A percentile compares a stretch with the other conserved stretches of the same genome.
These are phyloP conservation scores for Neophaeococcomyces aloes DNA, from an alignment of 2,329 filamentous ascomycete genomes.

Conservation along the genomic window DNA sequence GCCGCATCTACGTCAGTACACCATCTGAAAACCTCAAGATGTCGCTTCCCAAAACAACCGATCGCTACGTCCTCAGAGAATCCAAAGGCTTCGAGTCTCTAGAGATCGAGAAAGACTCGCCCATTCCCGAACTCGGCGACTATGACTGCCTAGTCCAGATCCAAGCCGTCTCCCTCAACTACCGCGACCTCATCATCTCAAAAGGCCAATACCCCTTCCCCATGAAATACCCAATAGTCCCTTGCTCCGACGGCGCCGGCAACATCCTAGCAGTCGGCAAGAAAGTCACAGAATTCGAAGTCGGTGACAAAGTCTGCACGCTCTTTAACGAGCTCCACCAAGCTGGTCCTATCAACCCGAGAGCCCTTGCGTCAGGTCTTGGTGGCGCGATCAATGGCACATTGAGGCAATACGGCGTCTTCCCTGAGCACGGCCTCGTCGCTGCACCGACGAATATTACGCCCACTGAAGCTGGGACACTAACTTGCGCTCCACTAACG, in stretches of 20 bases:
- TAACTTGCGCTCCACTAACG: constrained; percentile 52
- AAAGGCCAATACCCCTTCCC: constrained; percentile 20
- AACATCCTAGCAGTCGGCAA: constrained; percentile 43
- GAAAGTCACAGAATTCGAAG: constrained; percentile 46
- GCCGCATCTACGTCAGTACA: not conserved
- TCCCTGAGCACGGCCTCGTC: constrained; percentile 59
- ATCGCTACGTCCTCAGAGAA: constrained; percentile 7
- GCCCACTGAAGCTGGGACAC: constrained; percentile 45
- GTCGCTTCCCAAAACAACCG: constrained; percentile 13
- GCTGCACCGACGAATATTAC: constrained; percentile 47
- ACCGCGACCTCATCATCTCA: constrained; percentile 39
- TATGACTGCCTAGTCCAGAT: constrained; percentile 62
- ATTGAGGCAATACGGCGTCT: constrained; percentile 56
- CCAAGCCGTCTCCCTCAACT: constrained; percentile 41
- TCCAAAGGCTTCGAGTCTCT: constrained; percentile 51
- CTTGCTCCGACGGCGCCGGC: constrained; percentile 35
- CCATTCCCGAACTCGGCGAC: constrained; percentile 54
- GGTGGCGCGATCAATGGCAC: constrained; percentile 59
- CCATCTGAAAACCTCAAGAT: constrained; percentile 1
- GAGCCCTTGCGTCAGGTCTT: constrained; percentile 44
- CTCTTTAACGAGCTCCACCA: constrained; percentile 50
- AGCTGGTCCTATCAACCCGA: constrained; percentile 36
- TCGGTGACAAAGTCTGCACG: constrained; percentile 48
- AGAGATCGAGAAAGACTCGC: constrained; percentile 41
- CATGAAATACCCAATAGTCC: constrained; percentile 14